A percentile compares a stretch with the other conserved stretches of the same genome.
These are phyloP conservation scores for Amaranthus cruentus DNA, from an alignment of 148 eudicot species.

Conservation along the genomic window DNA sequence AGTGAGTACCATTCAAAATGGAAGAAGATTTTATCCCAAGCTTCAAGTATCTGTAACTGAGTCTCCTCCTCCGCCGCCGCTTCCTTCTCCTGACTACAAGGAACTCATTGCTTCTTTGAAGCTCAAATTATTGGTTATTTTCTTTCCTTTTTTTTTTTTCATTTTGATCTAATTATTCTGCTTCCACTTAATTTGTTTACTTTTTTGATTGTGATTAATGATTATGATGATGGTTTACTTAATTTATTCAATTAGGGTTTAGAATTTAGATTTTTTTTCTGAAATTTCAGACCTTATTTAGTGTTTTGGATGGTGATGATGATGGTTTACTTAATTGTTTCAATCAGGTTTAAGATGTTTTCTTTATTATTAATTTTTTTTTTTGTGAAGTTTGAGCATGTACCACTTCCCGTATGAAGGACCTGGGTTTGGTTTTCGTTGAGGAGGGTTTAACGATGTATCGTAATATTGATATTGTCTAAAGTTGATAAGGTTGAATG, in stretches of 20 bases:
- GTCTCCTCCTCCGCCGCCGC: slow-evolving; percentile 28
- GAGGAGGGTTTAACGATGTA: no score
- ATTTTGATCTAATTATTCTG: neutral
- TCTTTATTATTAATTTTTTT: no score
- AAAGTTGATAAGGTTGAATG: neutral
- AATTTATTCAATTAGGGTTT: neutral
- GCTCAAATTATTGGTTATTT: slow-evolving; percentile 70
- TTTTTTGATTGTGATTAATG: neutral
- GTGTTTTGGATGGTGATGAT: neutral
- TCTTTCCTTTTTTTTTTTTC: no score
- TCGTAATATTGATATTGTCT: no score
- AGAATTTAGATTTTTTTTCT: neutral
- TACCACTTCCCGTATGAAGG: no score
- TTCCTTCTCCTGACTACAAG: slow-evolving; percentile 5
- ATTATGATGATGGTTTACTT: neutral
- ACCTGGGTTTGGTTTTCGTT: no score
- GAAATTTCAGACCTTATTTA: neutral
- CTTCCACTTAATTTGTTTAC: neutral
- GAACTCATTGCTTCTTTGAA: slow-evolving; percentile 37
- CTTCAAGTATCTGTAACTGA: slow-evolving; percentile 40
- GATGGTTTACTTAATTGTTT: neutral
- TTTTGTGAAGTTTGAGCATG: no score
- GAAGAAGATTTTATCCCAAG: slow-evolving; percentile 21
- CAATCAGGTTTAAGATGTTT: neutral
- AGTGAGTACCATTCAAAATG: slow-evolving; percentile 11